These are phyloP conservation scores for Claviceps arundinis DNA, from an alignment of 2,329 filamentous ascomycete species.

Conservation along the genomic window DNA sequence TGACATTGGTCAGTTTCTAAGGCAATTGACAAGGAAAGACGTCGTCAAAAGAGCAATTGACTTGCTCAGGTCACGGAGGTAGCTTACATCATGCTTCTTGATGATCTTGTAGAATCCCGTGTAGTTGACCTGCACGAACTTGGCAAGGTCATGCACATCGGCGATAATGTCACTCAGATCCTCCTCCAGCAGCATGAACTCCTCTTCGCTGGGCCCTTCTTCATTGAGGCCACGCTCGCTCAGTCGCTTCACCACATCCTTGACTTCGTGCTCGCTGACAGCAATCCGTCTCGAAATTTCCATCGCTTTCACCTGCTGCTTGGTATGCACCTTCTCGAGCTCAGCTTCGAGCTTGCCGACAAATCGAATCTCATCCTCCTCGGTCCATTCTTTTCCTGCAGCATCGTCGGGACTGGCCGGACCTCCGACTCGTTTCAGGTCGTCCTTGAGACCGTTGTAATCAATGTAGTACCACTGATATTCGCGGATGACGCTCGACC, in stretches of 20 bases:
- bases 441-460: slow-evolving; percentile 84
- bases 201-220: slow-evolving; percentile 65
- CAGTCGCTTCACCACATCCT: slow-evolving; percentile 67
- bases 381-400: slow-evolving; percentile 58
- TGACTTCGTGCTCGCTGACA: slow-evolving; percentile 78
- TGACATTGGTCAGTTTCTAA: too few species aligned
- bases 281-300: slow-evolving; percentile 89
- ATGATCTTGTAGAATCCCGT: slow-evolving; percentile 99
- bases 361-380: slow-evolving; percentile 84
- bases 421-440: slow-evolving; percentile 63
- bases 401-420: slow-evolving; percentile 25
- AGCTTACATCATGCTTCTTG: slow-evolving; percentile 89
- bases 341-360: slow-evolving; percentile 78
- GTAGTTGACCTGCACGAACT: slow-evolving; percentile 97
- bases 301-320: slow-evolving; percentile 93
- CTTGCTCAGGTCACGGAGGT: background rate
- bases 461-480: slow-evolving; percentile 98
- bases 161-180: slow-evolving; percentile 96
- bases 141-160: slow-evolving; percentile 93
- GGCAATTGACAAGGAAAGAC: too few species aligned
- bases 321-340: slow-evolving; percentile 94
- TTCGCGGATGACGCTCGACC: slow-evolving; percentile 88
- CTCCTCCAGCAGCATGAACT: slow-evolving; percentile 87
- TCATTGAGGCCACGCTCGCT: slow-evolving; percentile 46
- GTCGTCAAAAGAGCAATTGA: background rate